Base-by-base conservation (phyloP, 352 stramenopile genomes). In the Pythium volutum region DNA sequence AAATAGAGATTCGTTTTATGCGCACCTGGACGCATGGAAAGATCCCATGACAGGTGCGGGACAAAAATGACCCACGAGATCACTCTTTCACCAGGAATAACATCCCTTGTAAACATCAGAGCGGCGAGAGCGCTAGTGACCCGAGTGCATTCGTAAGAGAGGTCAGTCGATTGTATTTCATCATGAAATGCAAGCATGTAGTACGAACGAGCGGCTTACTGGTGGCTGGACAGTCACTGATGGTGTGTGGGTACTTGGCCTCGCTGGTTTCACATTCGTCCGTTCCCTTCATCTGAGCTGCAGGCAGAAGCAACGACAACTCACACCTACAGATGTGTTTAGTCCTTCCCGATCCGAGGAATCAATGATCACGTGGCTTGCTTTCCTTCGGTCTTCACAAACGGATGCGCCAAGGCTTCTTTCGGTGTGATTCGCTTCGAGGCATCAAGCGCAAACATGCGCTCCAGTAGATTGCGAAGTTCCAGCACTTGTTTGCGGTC, bases 381-480 rank as follows among this genome's bases (percentile, higher is more conserved):
- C 62, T 63, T 63, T 58, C 57, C 64, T 63, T 70, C 64, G 15
- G 39, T 67, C 59, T 67, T 67, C 34, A 87, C 51, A 60, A 90
- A 91, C 14, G 79, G 80, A 66, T 91, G 81, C 39, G 69, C 58
- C 8, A 91, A 74, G 6, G 81, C 81, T 33, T 89, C 81, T 22
- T 66, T 67, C n/a, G 81, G 73, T 1, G 64, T 71, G 39, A 87
- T 70, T 5, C 81, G 77, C 59, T 86, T 87, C 14, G 62, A 12
- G 1, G 84, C 73, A 53, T 93, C 84, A 0, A 92, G 57, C 9
- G 64, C 62, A 46, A 93, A 76, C 65, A 85, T 87, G 27, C 79
- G 80, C 41, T 91, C 82, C 12, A 93, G 62, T 4, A 93, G 73
- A 45, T 91, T 75, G 22, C 71, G 64, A 1, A 81, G 53, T 25